These are phyloP conservation scores for Ochetophila trinervis DNA, from an alignment of 306 rosid genomes.

Conservation along the genomic window DNA sequence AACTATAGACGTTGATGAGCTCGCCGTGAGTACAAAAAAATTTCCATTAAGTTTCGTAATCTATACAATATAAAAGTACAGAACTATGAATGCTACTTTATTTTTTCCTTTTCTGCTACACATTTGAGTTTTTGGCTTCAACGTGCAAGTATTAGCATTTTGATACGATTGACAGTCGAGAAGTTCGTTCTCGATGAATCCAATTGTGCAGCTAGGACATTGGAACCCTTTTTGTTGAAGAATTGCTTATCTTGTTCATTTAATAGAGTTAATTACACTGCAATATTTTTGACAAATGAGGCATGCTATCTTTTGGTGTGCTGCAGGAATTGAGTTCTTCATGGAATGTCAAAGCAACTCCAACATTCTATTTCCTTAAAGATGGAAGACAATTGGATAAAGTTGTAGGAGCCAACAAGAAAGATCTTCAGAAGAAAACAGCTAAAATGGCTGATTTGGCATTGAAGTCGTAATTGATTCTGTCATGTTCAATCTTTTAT, in stretches of 20 bases:
- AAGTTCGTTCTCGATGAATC: background rate
- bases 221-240: background rate
- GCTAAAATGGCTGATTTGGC: slow-evolving; percentile 32
- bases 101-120: background rate
- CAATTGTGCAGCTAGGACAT: background rate
- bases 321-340: slow-evolving; percentile 70
- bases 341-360: slow-evolving; percentile 86
- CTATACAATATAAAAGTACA: background rate
- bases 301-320: background rate
- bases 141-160: background rate
- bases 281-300: slow-evolving; percentile 2
- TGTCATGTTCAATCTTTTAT: background rate
- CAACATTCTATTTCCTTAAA: slow-evolving; percentile 75
- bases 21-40: slow-evolving; percentile 48
- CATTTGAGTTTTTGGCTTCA: background rate
- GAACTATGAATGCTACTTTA: background rate
- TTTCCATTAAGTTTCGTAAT: background rate
- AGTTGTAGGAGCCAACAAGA: slow-evolving; percentile 79
- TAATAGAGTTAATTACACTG: background rate
- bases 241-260: background rate
- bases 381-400: slow-evolving; percentile 75
- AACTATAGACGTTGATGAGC: slow-evolving; percentile 71
- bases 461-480: slow-evolving; percentile 18
- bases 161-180: background rate
- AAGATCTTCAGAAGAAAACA: slow-evolving; percentile 61